Percentiles rank a stretch among this genome's conserved stretches.
phyloP scores from a whole-genome alignment of 2,329 filamentous ascomycete species.

The Aspergillus floridensis region DNA sequence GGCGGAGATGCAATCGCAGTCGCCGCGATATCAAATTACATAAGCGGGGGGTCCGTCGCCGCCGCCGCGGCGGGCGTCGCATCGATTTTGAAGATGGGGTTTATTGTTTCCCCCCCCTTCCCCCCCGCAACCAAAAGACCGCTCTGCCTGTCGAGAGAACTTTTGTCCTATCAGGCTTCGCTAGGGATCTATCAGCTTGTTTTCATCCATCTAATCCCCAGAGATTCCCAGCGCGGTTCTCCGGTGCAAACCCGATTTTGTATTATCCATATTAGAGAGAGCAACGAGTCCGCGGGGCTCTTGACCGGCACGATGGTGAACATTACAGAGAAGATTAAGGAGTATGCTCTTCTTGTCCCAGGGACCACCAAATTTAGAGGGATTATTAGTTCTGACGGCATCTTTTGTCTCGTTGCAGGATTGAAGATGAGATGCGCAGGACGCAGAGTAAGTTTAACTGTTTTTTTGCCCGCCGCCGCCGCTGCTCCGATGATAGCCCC shows the following conservation, averaged over 20 bases:
- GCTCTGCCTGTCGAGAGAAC: background rate
- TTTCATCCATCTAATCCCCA: background rate
- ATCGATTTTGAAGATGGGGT: background rate
- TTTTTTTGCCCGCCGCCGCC: background rate
- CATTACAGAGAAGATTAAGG: slow-evolving; percentile 99
- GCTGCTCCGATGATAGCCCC: no score
- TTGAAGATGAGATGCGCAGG: slow-evolving; percentile 98
- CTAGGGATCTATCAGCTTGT: background rate
- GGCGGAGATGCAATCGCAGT: background rate
- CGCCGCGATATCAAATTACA: background rate
- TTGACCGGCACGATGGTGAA: slow-evolving; percentile 74
- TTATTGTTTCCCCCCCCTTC: background rate
- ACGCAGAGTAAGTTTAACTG: slow-evolving; percentile 76
- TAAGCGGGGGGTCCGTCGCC: background rate
- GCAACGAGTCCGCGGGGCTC: slow-evolving; percentile 25
- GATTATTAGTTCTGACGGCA: background rate
- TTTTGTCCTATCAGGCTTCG: background rate
- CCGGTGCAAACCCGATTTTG: background rate
- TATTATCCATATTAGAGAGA: background rate
- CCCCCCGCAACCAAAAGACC: background rate
- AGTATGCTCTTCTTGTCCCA: slow-evolving; percentile 55
- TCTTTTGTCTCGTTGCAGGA: slow-evolving; percentile 57
- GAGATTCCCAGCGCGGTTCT: background rate
- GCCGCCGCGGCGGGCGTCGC: background rate
- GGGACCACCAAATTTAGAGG: background rate